Percentiles rank a stretch among this genome's conserved stretches.
Conservation (phyloP, 768 basidiomycete genomes). For the Boletus patriciae region DNA sequence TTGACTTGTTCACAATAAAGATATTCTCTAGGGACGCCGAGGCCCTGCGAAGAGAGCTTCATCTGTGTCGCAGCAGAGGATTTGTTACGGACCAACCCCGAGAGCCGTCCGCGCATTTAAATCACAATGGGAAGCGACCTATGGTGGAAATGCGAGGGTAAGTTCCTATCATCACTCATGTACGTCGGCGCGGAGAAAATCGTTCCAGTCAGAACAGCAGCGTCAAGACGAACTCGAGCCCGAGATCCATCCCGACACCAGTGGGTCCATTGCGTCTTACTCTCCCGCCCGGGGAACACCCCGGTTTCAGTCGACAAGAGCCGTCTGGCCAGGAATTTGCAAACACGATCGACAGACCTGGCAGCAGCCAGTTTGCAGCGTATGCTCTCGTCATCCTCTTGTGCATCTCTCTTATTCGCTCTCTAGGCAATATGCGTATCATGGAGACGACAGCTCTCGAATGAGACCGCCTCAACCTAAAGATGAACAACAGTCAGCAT, state of each 20-base stretch:
- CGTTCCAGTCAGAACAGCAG: slow-evolving; percentile 20
- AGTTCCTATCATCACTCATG: slow-evolving; percentile 15
- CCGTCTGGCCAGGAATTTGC: slow-evolving; percentile 11
- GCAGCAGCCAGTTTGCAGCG: slow-evolving; percentile 52
- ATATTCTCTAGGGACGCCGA: slow-evolving; percentile 46
- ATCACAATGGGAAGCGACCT: slow-evolving; percentile 66
- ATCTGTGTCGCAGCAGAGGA: slow-evolving; percentile 42
- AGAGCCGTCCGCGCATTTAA: slow-evolving; percentile 41
- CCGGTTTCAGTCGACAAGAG: slow-evolving; percentile 33
- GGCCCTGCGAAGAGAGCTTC: slow-evolving; percentile 48
- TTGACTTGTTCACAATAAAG: slow-evolving; percentile 7
- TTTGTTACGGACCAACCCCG: slow-evolving; percentile 26
- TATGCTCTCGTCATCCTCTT: slow-evolving; percentile 28
- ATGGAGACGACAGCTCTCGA: slow-evolving; percentile 46
- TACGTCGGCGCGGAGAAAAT: neutral
- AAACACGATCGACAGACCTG: slow-evolving; percentile 40
- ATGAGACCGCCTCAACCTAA: slow-evolving; percentile 40
- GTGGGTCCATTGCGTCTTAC: slow-evolving; percentile 66
- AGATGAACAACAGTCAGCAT: slow-evolving; percentile 42
- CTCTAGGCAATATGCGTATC: slow-evolving; percentile 68
- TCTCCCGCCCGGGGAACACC: slow-evolving; percentile 58
- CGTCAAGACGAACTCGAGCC: slow-evolving; percentile 53
- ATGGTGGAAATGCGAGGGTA: slow-evolving; percentile 49
- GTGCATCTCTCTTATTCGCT: slow-evolving; percentile 10
- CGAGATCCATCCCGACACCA: slow-evolving; percentile 55